Evolutionary conservation across 1,284 basidiomycete genomes (phyloP).

Genomic region (Ustilago crameri): DNA sequence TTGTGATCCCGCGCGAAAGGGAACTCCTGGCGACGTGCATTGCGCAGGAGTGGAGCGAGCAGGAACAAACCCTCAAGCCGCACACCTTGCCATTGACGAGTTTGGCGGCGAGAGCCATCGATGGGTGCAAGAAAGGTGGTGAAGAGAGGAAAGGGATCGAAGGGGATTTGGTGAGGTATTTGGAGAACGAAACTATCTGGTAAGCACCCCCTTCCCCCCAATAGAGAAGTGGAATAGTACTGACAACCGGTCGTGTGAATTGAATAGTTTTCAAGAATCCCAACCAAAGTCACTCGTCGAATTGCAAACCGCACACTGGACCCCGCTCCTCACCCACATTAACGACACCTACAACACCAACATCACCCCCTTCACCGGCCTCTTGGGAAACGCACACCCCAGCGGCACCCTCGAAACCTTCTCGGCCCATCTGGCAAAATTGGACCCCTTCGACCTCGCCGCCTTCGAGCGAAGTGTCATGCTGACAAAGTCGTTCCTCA

Average conservation of each 20-base stretch:
- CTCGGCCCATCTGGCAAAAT: constrained; percentile 16
- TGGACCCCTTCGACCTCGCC: constrained; percentile 52
- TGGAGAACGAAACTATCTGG: constrained; percentile 97
- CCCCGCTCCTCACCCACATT: constrained; percentile 87
- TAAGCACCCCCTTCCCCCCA: constrained; percentile 67
- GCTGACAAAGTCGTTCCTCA: constrained; percentile 89
- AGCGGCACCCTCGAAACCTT: constrained; percentile 25
- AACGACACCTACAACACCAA: constrained; percentile 73
- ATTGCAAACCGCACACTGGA: constrained; percentile 89
- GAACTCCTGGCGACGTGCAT: constrained; percentile 82
- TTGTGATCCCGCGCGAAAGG: constrained; percentile 80
- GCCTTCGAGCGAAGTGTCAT: constrained; percentile 93
- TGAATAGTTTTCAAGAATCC: constrained; percentile 82
- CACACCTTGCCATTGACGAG: constrained; percentile 89
- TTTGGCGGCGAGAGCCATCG: constrained; percentile 86
- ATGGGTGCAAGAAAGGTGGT: constrained; percentile 76
- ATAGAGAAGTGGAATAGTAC: not conserved
- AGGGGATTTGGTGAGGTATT: constrained; percentile 81
- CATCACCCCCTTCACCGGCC: constrained; percentile 39
- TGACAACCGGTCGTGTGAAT: not conserved
- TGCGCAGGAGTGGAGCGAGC: constrained; percentile 95
- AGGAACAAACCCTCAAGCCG: constrained; percentile 84
- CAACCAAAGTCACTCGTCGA: constrained; percentile 79
- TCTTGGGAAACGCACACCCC: constrained; percentile 49
- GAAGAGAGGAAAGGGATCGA: constrained; percentile 77